Conservation (phyloP, 2,329 filamentous ascomycete genomes). For the Grosmannia huntii region DNA sequence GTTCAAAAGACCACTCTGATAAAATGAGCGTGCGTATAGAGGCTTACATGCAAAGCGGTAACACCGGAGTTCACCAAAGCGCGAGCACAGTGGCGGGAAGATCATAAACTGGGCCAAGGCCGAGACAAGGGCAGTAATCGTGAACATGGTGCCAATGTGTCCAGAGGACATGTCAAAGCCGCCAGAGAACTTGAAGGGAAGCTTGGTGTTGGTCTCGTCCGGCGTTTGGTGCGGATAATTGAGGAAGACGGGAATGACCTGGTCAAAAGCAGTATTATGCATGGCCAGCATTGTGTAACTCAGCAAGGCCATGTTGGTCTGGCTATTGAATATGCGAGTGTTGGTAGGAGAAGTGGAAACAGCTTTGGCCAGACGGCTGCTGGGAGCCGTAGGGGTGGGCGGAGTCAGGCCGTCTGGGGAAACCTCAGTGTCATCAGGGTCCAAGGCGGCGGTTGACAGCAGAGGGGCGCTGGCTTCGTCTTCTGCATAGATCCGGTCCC, state of each 20-base stretch:
- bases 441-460: slow-evolving; percentile 24
- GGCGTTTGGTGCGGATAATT: slow-evolving; percentile 53
- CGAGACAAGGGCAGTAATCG: slow-evolving; percentile 65
- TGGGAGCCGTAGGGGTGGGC: not conserved
- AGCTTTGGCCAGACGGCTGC: not conserved
- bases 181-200: slow-evolving; percentile 72
- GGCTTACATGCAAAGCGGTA: slow-evolving; percentile 47
- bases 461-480: slow-evolving; percentile 45
- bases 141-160: slow-evolving; percentile 76
- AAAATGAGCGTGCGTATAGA: not conserved
- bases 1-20: not conserved
- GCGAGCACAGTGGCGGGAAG: slow-evolving; percentile 63
- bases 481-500: slow-evolving; percentile 37
- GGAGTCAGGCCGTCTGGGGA: not conserved
- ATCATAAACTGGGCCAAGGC: slow-evolving; percentile 76
- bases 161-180: slow-evolving; percentile 65
- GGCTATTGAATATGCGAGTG: slow-evolving; percentile 17
- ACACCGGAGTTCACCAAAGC: slow-evolving; percentile 62
- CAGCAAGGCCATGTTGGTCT: slow-evolving; percentile 34
- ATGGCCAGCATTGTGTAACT: slow-evolving; percentile 72
- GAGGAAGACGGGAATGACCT: slow-evolving; percentile 78
- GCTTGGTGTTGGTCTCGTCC: slow-evolving; percentile 40
- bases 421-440: slow-evolving; percentile 13
- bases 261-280: slow-evolving; percentile 75
- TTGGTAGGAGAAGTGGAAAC: not conserved